Base-by-base conservation (phyloP, 768 basidiomycete species). In the Crassisporium funariophilum region DNA sequence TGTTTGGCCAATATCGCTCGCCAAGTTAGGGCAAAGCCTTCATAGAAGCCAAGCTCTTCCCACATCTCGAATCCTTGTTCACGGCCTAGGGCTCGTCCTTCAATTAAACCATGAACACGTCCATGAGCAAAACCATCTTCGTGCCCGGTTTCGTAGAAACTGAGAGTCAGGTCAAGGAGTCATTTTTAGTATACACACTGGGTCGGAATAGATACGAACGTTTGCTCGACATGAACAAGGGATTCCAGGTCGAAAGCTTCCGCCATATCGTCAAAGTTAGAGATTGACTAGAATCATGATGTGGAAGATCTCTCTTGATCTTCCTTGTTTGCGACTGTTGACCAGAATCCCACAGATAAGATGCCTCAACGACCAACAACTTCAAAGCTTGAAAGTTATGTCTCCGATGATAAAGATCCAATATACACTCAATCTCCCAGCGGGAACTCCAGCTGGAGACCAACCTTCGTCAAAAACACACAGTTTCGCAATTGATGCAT, bases 11-110 rank as follows among this genome's bases (percentile, higher is more conserved):
- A 70, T 43, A 89, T 67, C 2, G 72, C 72, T 49, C 70, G 64
- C 90, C 91, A 97, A 45, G 83, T 78, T 44, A 58, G 51, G 2
- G 91, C 91, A 56, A 88, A 87, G 4, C 94, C 95, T 57, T 95
- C 81, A 63, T 95, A 95, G 58, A 86, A 98, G 2, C 91, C 94
- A 10, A 99, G 78, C 65, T 99, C 95, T 65, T 98, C 95, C 93
- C 94, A 98, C 68, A 97, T 84, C 67, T 95, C 94, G 64, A 85
- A 98, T 0, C 89, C 91, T 56, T 95, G 94, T 56, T 92, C 87
- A 44, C 84, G 77, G 2, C 94, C 95, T 13, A 98, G 76, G 0
- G 88, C 86, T 11, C 93, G 77, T 7, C 95, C 95, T 64, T 99
- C 93, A 50, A 93, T 91, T 19, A 90, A 67, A 2, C 95, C 94